Evolutionary conservation across 2,329 filamentous ascomycete species (phyloP).

Genomic region (Clarireedia hainanense): DNA sequence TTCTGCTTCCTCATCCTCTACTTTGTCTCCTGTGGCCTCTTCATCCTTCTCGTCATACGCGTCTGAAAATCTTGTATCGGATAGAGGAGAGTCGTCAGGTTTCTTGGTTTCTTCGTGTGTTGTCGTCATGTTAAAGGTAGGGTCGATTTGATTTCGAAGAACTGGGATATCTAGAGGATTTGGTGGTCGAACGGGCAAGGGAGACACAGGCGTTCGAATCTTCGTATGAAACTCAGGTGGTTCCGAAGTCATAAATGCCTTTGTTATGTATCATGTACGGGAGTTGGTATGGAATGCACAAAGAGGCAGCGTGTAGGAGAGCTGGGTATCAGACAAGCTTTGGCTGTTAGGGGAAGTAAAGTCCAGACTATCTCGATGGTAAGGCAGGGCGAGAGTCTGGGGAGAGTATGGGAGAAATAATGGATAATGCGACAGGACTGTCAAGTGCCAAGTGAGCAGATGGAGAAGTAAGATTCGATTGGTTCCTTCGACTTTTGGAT

Average conservation of each 20-base stretch:
- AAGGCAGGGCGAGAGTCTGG: too few species aligned
- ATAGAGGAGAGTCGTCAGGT: conserved; percentile 16
- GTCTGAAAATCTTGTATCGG: conserved; percentile 29
- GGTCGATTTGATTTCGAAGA: conserved; percentile 64
- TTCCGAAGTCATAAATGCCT: conserved; percentile 27
- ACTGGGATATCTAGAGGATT: conserved; percentile 63
- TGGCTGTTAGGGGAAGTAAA: not conserved
- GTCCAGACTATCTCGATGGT: not conserved
- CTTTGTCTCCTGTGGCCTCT: conserved; percentile 15
- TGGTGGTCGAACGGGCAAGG: conserved; percentile 60
- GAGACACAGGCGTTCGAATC: conserved; percentile 61
- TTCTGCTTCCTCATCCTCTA: conserved; percentile 19
- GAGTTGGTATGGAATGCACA: conserved; percentile 1
- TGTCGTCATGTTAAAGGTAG: conserved; percentile 59
- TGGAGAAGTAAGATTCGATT: too few species aligned
- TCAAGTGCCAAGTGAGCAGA: too few species aligned
- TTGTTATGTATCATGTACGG: conserved; percentile 5
- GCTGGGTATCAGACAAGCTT: not conserved
- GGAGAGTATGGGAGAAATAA: too few species aligned
- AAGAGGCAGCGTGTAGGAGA: not conserved
- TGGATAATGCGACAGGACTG: too few species aligned
- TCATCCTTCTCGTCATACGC: conserved; percentile 28
- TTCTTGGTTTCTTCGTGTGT: conserved; percentile 34
- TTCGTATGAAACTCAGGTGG: conserved; percentile 54
- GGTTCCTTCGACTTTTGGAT: too few species aligned